These are phyloP conservation scores for Pisolithus albus DNA, from an alignment of 768 basidiomycete genomes.

Conservation along the genomic window DNA sequence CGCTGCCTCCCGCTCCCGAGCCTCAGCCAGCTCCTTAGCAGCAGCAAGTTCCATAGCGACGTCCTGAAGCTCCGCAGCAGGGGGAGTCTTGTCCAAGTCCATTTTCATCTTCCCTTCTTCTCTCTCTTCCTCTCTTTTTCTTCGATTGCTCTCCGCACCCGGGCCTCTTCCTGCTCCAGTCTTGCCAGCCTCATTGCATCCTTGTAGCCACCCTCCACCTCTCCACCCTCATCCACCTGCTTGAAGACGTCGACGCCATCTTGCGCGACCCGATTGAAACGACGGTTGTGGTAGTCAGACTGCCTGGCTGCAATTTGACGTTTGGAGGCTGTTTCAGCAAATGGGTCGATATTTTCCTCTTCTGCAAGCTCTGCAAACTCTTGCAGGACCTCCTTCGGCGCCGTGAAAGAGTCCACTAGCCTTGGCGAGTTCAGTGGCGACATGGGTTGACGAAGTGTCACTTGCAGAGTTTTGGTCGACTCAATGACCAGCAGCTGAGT, in stretches of 20 bases:
- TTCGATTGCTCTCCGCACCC: constrained; percentile 79
- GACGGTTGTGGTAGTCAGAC: constrained; percentile 89
- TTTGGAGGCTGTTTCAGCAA: constrained; percentile 86
- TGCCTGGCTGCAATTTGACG: constrained; percentile 92
- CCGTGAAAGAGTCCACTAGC: constrained; percentile 87
- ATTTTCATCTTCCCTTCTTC: constrained; percentile 70
- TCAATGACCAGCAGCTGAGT: constrained; percentile 17
- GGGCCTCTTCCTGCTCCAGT: constrained; percentile 88
- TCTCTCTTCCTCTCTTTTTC: constrained; percentile 76
- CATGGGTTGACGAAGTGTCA: constrained; percentile 1
- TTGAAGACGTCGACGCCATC: constrained; percentile 78
- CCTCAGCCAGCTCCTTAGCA: constrained; percentile 29
- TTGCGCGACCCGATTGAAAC: constrained; percentile 78
- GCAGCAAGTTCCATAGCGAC: constrained; percentile 64
- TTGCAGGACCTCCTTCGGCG: constrained; percentile 85
- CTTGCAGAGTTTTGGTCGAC: not conserved
- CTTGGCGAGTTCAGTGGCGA: constrained; percentile 45
- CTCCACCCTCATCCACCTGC: constrained; percentile 57
- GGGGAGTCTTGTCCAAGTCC: constrained; percentile 90
- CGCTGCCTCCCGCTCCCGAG: constrained; percentile 35
- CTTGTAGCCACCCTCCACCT: constrained; percentile 84
- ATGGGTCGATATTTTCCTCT: constrained; percentile 87
- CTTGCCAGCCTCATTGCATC: constrained; percentile 90
- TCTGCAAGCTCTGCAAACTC: constrained; percentile 94
- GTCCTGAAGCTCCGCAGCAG: constrained; percentile 69